A percentile compares a stretch with the other conserved stretches of the same genome.
These are phyloP conservation scores for Aspergillus homomorphus DNA, from an alignment of 495 filamentous ascomycete species.

Conservation along the genomic window DNA sequence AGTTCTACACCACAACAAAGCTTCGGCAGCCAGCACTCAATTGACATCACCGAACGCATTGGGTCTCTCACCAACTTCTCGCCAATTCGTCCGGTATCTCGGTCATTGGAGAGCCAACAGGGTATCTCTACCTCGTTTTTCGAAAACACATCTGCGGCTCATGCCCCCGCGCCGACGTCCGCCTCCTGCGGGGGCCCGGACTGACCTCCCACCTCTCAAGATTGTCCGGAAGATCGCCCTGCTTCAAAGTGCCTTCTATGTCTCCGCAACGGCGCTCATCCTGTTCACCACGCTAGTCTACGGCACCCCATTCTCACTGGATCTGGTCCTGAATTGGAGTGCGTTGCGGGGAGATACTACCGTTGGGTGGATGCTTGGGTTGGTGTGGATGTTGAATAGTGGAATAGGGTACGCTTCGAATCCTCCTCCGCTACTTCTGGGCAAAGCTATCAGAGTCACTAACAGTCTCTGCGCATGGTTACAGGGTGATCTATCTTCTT, in stretches of 20 bases:
- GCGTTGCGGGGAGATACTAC: constrained; percentile 85
- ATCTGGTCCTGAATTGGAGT: constrained; percentile 76
- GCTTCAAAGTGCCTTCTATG: constrained; percentile 85
- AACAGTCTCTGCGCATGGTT: not conserved
- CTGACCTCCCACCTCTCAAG: constrained; percentile 78
- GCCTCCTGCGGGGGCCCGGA: constrained; percentile 72
- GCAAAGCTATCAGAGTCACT: not conserved
- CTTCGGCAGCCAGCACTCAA: not conserved
- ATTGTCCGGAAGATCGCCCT: constrained; percentile 83
- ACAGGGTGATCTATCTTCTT: constrained; percentile 67
- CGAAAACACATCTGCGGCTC: constrained; percentile 24
- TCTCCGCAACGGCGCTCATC: constrained; percentile 67
- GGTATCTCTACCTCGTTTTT: not conserved
- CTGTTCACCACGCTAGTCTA: constrained; percentile 86
- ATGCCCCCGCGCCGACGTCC: constrained; percentile 79
- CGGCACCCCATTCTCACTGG: constrained; percentile 65
- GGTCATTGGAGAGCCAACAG: not conserved
- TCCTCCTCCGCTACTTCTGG: constrained; percentile 1
- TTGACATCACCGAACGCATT: not conserved
- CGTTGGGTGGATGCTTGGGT: constrained; percentile 83
- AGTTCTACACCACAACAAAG: not conserved
- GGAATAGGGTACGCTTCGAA: constrained; percentile 58
- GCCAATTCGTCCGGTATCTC: no score
- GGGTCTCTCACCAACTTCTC: not conserved
- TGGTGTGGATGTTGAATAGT: constrained; percentile 81